Conservation (phyloP, 73 alveolate genomes). For the Paramecium caudatum region DNA sequence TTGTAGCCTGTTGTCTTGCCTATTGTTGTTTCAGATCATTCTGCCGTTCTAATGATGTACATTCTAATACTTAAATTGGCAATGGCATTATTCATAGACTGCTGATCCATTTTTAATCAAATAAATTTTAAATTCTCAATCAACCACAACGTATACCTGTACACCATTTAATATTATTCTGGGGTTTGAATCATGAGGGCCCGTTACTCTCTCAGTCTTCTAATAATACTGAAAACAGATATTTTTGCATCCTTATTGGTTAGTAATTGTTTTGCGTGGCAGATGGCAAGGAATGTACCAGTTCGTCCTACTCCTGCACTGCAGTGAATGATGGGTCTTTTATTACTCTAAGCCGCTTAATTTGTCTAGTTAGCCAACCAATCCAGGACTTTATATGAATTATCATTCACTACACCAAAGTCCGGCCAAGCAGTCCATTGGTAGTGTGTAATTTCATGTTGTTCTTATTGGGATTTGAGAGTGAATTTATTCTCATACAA, state of each 20-base stretch:
- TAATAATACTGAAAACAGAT: slow-evolving; percentile 85
- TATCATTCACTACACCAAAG: slow-evolving; percentile 86
- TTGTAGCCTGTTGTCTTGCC: background rate
- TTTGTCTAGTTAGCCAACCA: slow-evolving; percentile 74
- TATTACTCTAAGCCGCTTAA: background rate
- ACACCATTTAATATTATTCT: slow-evolving; percentile 84
- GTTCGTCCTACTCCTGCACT: slow-evolving; percentile 97
- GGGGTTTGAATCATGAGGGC: slow-evolving; percentile 83
- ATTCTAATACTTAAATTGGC: background rate
- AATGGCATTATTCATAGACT: slow-evolving; percentile 37
- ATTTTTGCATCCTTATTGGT: slow-evolving; percentile 36
- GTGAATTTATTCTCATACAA: background rate
- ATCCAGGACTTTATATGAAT: slow-evolving; percentile 76
- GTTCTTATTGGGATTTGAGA: background rate
- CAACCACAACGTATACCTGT: slow-evolving; percentile 74
- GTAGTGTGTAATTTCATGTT: slow-evolving; percentile 79
- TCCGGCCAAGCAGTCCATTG: slow-evolving; percentile 92
- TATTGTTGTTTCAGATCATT: background rate
- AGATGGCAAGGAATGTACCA: slow-evolving; percentile 89
- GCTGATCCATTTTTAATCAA: slow-evolving; percentile 24
- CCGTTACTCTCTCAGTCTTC: slow-evolving; percentile 94
- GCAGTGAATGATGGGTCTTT: slow-evolving; percentile 89
- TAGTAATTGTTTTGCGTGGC: slow-evolving; percentile 60
- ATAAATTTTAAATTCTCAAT: slow-evolving; percentile 23
- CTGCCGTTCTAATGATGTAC: background rate